These are phyloP conservation scores for Schoenoplectus tabernaemontani DNA, from an alignment of 202 grass and related monocot species.

Conservation along the genomic window DNA sequence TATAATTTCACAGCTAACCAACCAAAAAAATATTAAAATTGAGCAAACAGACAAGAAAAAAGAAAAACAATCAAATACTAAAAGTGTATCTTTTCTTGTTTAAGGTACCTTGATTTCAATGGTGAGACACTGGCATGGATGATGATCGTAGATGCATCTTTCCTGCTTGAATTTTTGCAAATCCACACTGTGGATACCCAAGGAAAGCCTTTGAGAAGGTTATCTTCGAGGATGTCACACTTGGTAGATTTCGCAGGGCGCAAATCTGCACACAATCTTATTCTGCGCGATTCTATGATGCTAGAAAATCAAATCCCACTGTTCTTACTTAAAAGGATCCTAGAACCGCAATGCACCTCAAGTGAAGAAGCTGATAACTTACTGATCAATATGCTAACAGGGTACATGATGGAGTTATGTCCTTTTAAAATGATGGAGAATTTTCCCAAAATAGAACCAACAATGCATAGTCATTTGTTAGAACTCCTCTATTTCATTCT, in stretches of 20 bases:
- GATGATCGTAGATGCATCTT: slow-evolving; percentile 80
- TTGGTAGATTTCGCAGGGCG: slow-evolving; percentile 59
- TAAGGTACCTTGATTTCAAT: slow-evolving; percentile 57
- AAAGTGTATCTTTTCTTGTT: neutral
- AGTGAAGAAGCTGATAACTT: slow-evolving; percentile 27
- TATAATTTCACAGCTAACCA: neutral
- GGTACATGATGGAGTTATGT: slow-evolving; percentile 48
- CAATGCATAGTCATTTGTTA: slow-evolving; percentile 51
- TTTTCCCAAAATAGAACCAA: slow-evolving; percentile 40
- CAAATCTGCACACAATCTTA: slow-evolving; percentile 47
- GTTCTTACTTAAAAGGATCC: slow-evolving; percentile 48
- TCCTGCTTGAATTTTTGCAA: slow-evolving; percentile 79
- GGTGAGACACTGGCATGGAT: slow-evolving; percentile 73
- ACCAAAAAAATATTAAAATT: neutral
- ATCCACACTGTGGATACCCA: slow-evolving; percentile 25
- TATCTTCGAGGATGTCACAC: slow-evolving; percentile 54
- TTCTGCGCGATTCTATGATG: slow-evolving; percentile 62
- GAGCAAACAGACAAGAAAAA: neutral
- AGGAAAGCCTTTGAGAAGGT: slow-evolving; percentile 27
- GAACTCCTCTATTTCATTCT: slow-evolving; percentile 58
- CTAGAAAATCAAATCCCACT: slow-evolving; percentile 83
- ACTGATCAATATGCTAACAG: slow-evolving; percentile 48
- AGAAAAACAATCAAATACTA: neutral
- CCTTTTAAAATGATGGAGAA: slow-evolving; percentile 56
- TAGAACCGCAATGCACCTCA: slow-evolving; percentile 42